Percentiles rank a stretch among this genome's conserved stretches.
phyloP scores from a whole-genome alignment of 176 grass and related monocot species.

The Neostapfia colusana region DNA sequence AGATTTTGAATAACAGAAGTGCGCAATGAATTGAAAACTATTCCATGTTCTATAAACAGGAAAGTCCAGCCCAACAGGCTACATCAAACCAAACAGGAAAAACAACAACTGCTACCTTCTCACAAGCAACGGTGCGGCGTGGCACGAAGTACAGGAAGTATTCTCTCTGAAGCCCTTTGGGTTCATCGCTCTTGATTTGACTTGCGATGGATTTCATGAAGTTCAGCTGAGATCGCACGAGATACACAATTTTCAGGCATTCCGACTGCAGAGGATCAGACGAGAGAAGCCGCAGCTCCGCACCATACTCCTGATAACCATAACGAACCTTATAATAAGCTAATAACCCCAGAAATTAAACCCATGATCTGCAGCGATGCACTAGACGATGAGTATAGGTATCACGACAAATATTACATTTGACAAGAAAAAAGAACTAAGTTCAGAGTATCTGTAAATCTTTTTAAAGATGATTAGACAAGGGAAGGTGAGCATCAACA shows the following conservation, averaged over 20 bases:
- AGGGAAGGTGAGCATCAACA: neutral
- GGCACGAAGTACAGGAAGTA: conserved; percentile 90
- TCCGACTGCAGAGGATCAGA: conserved; percentile 62
- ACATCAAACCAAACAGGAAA: conserved; percentile 5
- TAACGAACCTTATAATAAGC: conserved; percentile 24
- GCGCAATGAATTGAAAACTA: neutral
- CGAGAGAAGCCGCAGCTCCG: conserved; percentile 64
- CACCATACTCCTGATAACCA: conserved; percentile 64
- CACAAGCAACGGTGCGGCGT: conserved; percentile 74
- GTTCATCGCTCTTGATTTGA: conserved; percentile 64
- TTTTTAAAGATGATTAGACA: neutral
- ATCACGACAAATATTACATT: neutral
- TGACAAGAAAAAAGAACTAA: neutral
- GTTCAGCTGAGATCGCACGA: conserved; percentile 56
- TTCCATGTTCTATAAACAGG: neutral
- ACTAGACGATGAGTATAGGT: neutral
- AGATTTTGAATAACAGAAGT: neutral
- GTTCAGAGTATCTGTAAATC: neutral
- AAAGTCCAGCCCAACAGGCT: neutral
- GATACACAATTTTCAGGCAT: conserved; percentile 67
- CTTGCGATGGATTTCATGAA: conserved; percentile 65
- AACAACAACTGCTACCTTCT: conserved; percentile 60
- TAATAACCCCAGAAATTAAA: neutral
- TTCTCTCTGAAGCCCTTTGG: conserved; percentile 76
- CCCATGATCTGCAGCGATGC: neutral